Evolutionary conservation across 148 eudicot species (phyloP).

Genomic region (Tetragonia tetragonoides): DNA sequence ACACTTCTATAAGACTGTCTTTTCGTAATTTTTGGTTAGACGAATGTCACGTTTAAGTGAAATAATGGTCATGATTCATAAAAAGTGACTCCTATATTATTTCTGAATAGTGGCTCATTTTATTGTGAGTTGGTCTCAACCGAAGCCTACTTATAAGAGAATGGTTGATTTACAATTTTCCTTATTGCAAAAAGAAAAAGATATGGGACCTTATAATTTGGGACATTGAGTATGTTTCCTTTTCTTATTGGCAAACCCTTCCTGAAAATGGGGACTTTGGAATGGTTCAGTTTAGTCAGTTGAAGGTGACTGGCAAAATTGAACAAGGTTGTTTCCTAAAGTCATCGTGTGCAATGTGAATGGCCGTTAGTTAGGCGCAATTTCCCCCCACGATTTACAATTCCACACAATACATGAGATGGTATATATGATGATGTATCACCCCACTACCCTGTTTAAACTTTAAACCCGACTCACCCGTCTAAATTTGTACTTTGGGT

Average conservation of each 20-base stretch:
- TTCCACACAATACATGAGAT: not conserved
- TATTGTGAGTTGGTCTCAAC: no score
- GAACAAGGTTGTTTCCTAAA: not conserved
- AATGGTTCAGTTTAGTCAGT: not conserved
- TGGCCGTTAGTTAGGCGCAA: not conserved
- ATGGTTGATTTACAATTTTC: no score
- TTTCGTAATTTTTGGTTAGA: no score
- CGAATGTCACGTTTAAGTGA: no score
- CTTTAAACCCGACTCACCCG: not conserved
- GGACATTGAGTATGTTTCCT: no score
- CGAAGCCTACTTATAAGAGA: no score
- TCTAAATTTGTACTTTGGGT: not conserved
- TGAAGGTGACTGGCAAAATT: not conserved
- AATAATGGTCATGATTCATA: no score
- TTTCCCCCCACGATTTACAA: not conserved
- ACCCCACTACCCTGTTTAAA: not conserved
- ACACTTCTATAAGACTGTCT: no score
- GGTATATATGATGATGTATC: not conserved
- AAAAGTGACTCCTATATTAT: no score
- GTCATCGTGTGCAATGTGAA: constrained; percentile 1
- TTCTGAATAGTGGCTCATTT: no score
- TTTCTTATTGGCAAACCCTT: no score
- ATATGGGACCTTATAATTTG: not conserved
- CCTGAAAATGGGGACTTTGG: not conserved
- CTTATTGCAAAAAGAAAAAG: no score